Conservation (phyloP, 176 grass and related monocot species). For the Oryza glaberrima region DNA sequence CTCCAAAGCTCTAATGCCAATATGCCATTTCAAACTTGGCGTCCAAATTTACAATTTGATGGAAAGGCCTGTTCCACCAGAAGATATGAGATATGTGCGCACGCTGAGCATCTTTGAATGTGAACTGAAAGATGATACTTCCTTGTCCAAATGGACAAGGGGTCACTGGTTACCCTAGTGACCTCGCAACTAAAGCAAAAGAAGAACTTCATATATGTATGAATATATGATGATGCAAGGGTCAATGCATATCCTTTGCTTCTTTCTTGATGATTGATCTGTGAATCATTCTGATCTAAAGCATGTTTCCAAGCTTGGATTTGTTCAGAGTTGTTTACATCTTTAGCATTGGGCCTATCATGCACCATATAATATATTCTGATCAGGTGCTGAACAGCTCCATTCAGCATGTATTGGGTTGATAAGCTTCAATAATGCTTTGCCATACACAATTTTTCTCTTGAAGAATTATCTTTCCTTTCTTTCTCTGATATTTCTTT, state of each 20-base stretch:
- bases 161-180: constrained; percentile 31
- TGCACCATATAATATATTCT: constrained; percentile 20
- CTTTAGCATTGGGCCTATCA: neutral
- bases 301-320: neutral
- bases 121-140: constrained; percentile 50
- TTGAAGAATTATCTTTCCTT: neutral
- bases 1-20: constrained; percentile 28
- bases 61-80: constrained; percentile 46
- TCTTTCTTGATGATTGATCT: neutral
- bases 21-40: constrained; percentile 34
- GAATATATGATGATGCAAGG: neutral
- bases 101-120: constrained; percentile 33
- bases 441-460: neutral
- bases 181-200: constrained; percentile 48
- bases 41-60: constrained; percentile 38
- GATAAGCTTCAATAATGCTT: neutral
- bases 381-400: neutral
- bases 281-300: constrained; percentile 18
- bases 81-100: constrained; percentile 19
- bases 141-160: constrained; percentile 43
- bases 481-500: neutral
- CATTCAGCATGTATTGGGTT: neutral
- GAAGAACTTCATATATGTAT: neutral
- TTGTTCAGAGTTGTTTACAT: constrained; percentile 22
- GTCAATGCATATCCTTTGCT: constrained; percentile 16